Evolutionary conservation across 1,284 basidiomycete species (phyloP).

Genomic region (Earliella scabrosa): DNA sequence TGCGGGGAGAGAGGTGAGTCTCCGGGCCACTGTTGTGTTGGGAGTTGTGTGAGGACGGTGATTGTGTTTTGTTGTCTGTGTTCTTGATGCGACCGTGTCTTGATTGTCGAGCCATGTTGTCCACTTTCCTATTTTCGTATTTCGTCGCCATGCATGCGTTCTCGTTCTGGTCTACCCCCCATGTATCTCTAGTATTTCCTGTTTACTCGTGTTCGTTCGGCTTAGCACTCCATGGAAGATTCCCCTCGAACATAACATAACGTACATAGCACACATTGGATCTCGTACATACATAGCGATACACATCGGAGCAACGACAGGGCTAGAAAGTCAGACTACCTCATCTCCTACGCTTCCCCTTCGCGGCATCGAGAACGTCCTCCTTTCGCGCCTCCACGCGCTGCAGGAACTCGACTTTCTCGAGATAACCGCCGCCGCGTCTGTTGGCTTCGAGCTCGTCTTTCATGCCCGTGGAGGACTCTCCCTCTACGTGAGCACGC

Average conservation of each 20-base stretch:
- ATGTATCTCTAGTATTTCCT: constrained; percentile 1
- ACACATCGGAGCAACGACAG: too few species aligned
- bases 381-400: constrained; percentile 75
- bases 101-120: too few species aligned
- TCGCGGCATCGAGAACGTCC: constrained; percentile 59
- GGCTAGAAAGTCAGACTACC: background rate
- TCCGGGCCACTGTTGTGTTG: constrained; percentile 76
- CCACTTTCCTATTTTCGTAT: too few species aligned
- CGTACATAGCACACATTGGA: constrained; percentile 2
- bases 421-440: constrained; percentile 76
- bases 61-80: background rate
- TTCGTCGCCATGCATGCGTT: too few species aligned
- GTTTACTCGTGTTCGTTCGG: background rate
- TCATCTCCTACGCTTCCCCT: constrained; percentile 59
- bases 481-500: constrained; percentile 61
- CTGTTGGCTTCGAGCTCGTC: constrained; percentile 77
- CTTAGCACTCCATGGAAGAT: background rate
- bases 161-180: constrained; percentile 1
- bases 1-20: constrained; percentile 54
- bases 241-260: constrained; percentile 5
- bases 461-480: constrained; percentile 46
- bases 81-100: constrained; percentile 1
- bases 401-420: constrained; percentile 80
- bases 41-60: constrained; percentile 62
- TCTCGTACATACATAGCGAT: too few species aligned